Base-by-base conservation (phyloP, 148 eudicot species). In the Heliosperma pusillum region DNA sequence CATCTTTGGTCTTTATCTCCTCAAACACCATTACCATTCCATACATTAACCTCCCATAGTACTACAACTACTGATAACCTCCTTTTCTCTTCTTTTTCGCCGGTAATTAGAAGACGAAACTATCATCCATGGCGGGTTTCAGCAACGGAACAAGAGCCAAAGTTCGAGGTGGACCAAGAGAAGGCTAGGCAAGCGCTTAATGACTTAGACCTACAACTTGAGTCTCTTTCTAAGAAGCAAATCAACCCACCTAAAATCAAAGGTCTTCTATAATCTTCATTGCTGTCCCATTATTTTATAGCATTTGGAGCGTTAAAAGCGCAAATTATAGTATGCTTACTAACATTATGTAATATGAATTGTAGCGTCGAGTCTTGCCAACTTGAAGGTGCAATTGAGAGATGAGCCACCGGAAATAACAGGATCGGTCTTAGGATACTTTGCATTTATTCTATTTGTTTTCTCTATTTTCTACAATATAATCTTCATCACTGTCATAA, bases 101-200 rank as follows among this genome's bases (percentile, higher is more conserved):
- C 21, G 24, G 25, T 20, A 53, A 59, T 3, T 29, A 40, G 67
- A 29, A 15, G 66, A 33, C 30, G 44, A 12, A 10, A 52, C 27
- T 0, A 12, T 36, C 29, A 56, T 29, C 71, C 25, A 71, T 59
- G 78, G 73, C 24, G 75, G 76, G 55, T 80, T 71, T 73, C 30
- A 19, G 86, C 87, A 21, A 76, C 65, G 72, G 86, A 85, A 27
- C 81, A 73, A 69, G 91, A 88, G 25, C 81, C 92, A 10, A 77
- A 84, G 19, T 90, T 79, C 66, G 88, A 87, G 76, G 76, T 88
- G 0, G 92, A 90, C 77, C 81, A 79, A 30, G 92, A 88, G 25
- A 85, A 86, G 82, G 95, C 95, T 77, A 88, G 91, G 58, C 83
- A 85, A 81, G 92, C 92, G 70, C 82, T 90, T 21, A 61, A 76